Percentiles rank a stretch among this genome's conserved stretches.
Evolutionary conservation across 2,329 filamentous ascomycete genomes (phyloP).

Genomic region (Fragosphaeria purpurea): DNA sequence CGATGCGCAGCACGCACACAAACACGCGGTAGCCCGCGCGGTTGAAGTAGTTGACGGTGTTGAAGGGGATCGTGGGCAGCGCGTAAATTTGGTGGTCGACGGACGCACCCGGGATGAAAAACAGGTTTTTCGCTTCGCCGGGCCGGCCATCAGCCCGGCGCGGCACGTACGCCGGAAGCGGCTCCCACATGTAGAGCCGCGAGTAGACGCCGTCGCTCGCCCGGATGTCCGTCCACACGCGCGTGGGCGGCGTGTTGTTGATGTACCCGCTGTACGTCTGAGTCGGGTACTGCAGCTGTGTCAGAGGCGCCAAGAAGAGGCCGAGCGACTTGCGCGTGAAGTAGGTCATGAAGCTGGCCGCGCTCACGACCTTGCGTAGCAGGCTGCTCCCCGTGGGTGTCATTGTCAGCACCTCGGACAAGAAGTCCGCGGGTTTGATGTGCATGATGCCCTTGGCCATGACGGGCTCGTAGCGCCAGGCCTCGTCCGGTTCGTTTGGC

Average conservation of each 20-base stretch:
- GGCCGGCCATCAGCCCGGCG: constrained; percentile 11
- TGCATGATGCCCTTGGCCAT: constrained; percentile 51
- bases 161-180: constrained; percentile 32
- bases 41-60: constrained; percentile 54
- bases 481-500: constrained; percentile 24
- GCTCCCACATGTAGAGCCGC: constrained; percentile 47
- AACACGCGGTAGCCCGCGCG: constrained; percentile 51
- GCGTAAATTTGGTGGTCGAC: constrained; percentile 56
- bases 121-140: constrained; percentile 36
- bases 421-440: constrained; percentile 43
- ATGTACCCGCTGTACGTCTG: constrained; percentile 38
- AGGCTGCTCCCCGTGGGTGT: constrained; percentile 38
- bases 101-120: constrained; percentile 52
- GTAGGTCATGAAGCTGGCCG: constrained; percentile 42
- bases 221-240: constrained; percentile 32
- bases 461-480: constrained; percentile 31
- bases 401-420: constrained; percentile 45
- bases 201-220: constrained; percentile 44
- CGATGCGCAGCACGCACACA: constrained; percentile 47
- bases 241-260: constrained; percentile 37
- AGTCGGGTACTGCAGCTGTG: constrained; percentile 44
- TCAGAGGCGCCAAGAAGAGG: constrained; percentile 45
- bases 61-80: constrained; percentile 52
- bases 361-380: constrained; percentile 33
- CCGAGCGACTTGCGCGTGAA: constrained; percentile 44